Evolutionary conservation across 768 basidiomycete genomes (phyloP).

Genomic region (Paxillus involutus): DNA sequence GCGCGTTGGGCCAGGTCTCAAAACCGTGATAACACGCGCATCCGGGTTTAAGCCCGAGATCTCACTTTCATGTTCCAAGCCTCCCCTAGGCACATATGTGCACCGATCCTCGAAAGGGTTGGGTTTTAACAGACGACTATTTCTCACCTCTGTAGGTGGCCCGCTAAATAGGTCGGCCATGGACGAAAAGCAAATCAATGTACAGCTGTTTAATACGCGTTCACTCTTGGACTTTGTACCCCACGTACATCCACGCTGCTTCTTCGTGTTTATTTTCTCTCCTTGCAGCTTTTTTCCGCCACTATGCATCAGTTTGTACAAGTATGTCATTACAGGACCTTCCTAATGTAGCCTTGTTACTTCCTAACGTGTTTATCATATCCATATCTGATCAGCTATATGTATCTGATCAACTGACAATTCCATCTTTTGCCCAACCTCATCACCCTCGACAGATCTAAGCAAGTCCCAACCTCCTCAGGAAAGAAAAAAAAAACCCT

Average conservation of each 20-base stretch:
- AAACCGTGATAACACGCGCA: background rate
- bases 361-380: slow-evolving; percentile 10
- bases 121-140: background rate
- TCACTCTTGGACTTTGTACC: slow-evolving; percentile 1
- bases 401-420: background rate
- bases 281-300: background rate
- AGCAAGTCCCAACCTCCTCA: background rate
- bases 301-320: slow-evolving; percentile 1
- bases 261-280: background rate
- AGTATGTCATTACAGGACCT: slow-evolving; percentile 3
- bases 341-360: slow-evolving; percentile 8
- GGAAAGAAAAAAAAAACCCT: background rate
- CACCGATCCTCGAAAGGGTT: background rate
- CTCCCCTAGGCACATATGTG: background rate
- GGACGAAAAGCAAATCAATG: too few species aligned
- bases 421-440: background rate
- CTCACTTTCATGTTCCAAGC: background rate
- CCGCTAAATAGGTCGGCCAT: too few species aligned
- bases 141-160: background rate
- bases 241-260: background rate
- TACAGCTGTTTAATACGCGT: background rate
- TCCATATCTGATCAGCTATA: background rate
- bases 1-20: slow-evolving; percentile 14
- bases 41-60: background rate
- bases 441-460: background rate